These are phyloP conservation scores for Acanthamoeba triangularis DNA, from an alignment of 208 protist species.

Conservation along the genomic window DNA sequence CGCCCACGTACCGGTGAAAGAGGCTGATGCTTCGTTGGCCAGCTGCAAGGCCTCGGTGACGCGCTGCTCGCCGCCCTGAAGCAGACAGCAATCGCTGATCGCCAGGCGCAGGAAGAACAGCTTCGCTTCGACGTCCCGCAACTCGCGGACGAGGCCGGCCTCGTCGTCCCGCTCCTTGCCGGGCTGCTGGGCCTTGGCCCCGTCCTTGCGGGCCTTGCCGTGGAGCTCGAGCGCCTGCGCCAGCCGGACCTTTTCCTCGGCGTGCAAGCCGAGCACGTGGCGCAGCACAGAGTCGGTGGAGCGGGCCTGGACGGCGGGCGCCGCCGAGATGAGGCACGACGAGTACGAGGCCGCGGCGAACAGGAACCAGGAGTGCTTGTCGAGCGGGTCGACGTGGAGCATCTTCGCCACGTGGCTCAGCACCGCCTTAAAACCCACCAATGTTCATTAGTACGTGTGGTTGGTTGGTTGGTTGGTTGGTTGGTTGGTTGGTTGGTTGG, in stretches of 20 bases:
- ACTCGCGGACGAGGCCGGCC: background rate
- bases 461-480: too few relatives aligned
- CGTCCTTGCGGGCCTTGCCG: background rate
- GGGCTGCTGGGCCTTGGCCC: background rate
- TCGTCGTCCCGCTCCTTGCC: conserved; percentile 38
- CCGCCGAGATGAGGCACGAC: background rate
- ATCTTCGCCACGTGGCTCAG: background rate
- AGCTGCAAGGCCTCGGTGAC: background rate
- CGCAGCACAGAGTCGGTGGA: background rate
- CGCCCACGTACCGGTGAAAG: background rate
- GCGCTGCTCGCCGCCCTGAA: background rate
- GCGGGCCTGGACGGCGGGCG: background rate
- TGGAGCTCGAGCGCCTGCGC: background rate
- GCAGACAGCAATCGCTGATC: conserved; percentile 17
- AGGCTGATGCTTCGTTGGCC: background rate
- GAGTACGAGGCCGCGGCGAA: conserved; percentile 22
- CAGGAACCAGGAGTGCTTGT: conserved; percentile 30
- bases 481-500: too few relatives aligned
- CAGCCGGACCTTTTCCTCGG: background rate
- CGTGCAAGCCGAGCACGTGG: conserved; percentile 35
- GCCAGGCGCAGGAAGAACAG: background rate
- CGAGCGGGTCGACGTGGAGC: conserved; percentile 12
- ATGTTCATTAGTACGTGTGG: background rate
- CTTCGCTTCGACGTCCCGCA: background rate
- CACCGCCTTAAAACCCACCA: background rate